Percentiles rank a stretch among this genome's conserved stretches.
Conservation (phyloP, 2,329 filamentous ascomycete species). For the Calonectria pteridis region DNA sequence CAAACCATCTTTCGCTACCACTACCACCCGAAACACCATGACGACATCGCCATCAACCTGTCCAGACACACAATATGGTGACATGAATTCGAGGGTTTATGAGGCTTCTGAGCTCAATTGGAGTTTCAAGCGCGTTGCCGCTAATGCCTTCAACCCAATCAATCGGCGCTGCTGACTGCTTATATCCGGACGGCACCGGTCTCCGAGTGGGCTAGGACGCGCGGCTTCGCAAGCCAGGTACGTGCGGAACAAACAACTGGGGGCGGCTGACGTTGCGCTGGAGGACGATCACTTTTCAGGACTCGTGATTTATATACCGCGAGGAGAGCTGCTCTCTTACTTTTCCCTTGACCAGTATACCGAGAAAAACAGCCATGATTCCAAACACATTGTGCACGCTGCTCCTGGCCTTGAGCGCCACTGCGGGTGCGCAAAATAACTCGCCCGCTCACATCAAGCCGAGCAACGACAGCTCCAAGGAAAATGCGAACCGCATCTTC, state of each 20-base stretch:
- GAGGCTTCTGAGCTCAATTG: not conserved
- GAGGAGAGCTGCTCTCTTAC: not conserved
- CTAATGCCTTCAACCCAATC: constrained; percentile 38
- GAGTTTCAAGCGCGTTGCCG: not conserved
- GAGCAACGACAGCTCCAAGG: constrained; percentile 52
- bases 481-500: constrained; percentile 76
- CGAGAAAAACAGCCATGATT: constrained; percentile 31
- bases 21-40: constrained; percentile 14
- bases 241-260: constrained; percentile 8
- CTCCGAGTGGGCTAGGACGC: constrained; percentile 35
- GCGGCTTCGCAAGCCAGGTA: constrained; percentile 30
- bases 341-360: not conserved
- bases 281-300: not conserved
- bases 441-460: constrained; percentile 47
- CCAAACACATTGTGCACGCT: constrained; percentile 29
- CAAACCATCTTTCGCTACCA: not conserved
- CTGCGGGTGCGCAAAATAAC: constrained; percentile 12
- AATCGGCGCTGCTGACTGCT: not conserved
- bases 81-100: not conserved
- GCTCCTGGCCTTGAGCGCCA: constrained; percentile 24
- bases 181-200: constrained; percentile 32
- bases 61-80: not conserved
- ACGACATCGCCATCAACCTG: not conserved
- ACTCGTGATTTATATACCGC: not conserved
- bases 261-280: constrained; percentile 13